phyloP scores from a whole-genome alignment of 2,329 filamentous ascomycete species.

The Mycosphaerella arachidis region DNA sequence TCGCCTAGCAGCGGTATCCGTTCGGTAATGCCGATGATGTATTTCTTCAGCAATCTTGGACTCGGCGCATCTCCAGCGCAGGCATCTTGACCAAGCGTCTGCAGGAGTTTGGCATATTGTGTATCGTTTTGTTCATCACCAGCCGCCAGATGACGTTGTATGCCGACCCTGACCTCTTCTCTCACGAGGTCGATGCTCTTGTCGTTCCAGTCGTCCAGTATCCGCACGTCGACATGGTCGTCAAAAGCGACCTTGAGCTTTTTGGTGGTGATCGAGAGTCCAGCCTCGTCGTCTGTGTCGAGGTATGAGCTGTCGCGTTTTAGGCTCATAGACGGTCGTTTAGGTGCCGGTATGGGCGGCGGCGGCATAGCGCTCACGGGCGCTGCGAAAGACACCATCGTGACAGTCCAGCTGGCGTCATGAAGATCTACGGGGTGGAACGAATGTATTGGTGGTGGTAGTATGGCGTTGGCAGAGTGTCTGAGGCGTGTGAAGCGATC shows the following conservation, averaged over 20 bases:
- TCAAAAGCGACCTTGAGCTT: conserved; percentile 47
- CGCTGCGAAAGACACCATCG: conserved; percentile 34
- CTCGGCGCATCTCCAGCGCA: conserved; percentile 44
- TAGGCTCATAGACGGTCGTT: conserved; percentile 31
- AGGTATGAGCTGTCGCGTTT: conserved; percentile 36
- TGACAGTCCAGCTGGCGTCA: conserved; percentile 10
- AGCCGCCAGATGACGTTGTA: conserved; percentile 29
- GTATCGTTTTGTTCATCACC: conserved; percentile 50
- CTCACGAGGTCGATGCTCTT: conserved; percentile 55
- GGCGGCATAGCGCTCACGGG: conserved; percentile 31
- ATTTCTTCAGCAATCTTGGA: conserved; percentile 51
- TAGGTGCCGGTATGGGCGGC: conserved; percentile 28
- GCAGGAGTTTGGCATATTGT: conserved; percentile 51
- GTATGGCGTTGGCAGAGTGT: not conserved
- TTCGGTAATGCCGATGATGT: conserved; percentile 55
- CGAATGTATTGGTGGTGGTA: not conserved
- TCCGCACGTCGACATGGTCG: conserved; percentile 44
- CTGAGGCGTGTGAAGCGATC: not conserved
- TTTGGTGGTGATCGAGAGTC: conserved; percentile 38
- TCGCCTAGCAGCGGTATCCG: conserved; percentile 53
- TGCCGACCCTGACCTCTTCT: conserved; percentile 57
- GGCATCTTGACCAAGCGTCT: conserved; percentile 26
- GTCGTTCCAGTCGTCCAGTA: conserved; percentile 44
- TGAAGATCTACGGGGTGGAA: not conserved
- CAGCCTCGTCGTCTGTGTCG: conserved; percentile 34